These are phyloP conservation scores for Ophiostoma sp. DNA, from an alignment of 2,329 filamentous ascomycete genomes.

Conservation along the genomic window DNA sequence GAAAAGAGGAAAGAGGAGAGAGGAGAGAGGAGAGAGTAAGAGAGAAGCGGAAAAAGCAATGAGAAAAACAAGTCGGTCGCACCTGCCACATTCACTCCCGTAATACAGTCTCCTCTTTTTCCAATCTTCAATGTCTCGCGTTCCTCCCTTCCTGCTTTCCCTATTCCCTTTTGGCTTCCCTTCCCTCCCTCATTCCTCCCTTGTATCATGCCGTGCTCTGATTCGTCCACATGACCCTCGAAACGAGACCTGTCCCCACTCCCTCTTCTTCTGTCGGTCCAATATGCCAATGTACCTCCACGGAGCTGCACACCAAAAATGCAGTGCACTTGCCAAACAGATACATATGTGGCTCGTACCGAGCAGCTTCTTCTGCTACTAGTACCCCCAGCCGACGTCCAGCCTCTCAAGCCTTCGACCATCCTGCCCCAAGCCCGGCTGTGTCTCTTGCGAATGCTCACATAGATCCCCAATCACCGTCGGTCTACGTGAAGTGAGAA, in stretches of 20 bases:
- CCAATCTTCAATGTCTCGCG: constrained; percentile 6
- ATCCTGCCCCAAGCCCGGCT: too few relatives aligned
- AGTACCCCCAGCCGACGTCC: background rate
- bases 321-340: background rate
- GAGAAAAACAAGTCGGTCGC: background rate
- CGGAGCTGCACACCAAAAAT: background rate
- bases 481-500: too few relatives aligned
- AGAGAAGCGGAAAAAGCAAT: background rate
- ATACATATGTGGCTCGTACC: background rate
- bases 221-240: background rate
- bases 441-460: too few relatives aligned
- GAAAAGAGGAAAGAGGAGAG: background rate
- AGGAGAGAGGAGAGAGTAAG: background rate
- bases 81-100: background rate
- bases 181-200: background rate
- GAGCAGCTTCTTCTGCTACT: background rate
- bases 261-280: background rate
- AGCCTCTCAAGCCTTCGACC: background rate
- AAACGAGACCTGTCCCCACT: background rate
- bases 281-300: constrained; percentile 3
- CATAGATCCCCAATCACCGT: too few relatives aligned
- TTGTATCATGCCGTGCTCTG: background rate
- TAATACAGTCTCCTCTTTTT: background rate
- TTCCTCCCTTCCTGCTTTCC: constrained; percentile 1
- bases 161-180: background rate